phyloP scores from a whole-genome alignment of 805 yeast genomes.

The Candida insectalens region DNA sequence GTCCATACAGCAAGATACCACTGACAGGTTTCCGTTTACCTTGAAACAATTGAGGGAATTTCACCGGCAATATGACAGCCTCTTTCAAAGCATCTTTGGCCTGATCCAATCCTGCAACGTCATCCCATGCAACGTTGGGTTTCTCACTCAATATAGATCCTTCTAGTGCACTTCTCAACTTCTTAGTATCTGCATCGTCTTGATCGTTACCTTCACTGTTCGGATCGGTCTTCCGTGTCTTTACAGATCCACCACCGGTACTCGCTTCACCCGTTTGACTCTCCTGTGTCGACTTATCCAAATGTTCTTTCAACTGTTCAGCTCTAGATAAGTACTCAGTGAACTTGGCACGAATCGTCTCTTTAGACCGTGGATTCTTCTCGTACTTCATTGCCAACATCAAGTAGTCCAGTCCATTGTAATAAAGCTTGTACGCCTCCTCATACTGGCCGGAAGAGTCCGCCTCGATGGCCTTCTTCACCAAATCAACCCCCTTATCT shows the following conservation, averaged over 20 bases:
- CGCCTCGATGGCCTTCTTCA: slow-evolving; percentile 90
- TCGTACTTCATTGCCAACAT: slow-evolving; percentile 95
- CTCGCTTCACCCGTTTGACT: slow-evolving; percentile 41
- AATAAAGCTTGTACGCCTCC: slow-evolving; percentile 89
- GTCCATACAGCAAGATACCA: slow-evolving; percentile 83
- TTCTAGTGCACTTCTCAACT: slow-evolving; percentile 80
- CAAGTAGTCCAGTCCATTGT: slow-evolving; percentile 86
- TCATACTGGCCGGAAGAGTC: slow-evolving; percentile 85
- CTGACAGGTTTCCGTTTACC: slow-evolving; percentile 91
- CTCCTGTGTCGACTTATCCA: slow-evolving; percentile 49
- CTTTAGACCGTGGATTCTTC: slow-evolving; percentile 83
- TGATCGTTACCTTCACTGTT: slow-evolving; percentile 40
- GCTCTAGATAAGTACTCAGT: slow-evolving; percentile 90
- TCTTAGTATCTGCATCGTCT: slow-evolving; percentile 76
- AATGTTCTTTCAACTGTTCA: slow-evolving; percentile 83
- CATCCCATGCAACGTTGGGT: slow-evolving; percentile 91
- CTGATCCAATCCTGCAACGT: slow-evolving; percentile 89
- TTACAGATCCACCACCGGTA: slow-evolving; percentile 48
- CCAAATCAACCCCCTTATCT: slow-evolving; percentile 89
- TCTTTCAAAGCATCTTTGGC: slow-evolving; percentile 97
- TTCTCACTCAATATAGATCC: slow-evolving; percentile 87
- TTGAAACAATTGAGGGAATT: slow-evolving; percentile 89
- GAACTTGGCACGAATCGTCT: slow-evolving; percentile 77
- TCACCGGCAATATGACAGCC: slow-evolving; percentile 93
- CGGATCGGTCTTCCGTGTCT: slow-evolving; percentile 34